Evolutionary conservation across 352 stramenopile species (phyloP).

Genomic region (Globisporangium recalcitrans): DNA sequence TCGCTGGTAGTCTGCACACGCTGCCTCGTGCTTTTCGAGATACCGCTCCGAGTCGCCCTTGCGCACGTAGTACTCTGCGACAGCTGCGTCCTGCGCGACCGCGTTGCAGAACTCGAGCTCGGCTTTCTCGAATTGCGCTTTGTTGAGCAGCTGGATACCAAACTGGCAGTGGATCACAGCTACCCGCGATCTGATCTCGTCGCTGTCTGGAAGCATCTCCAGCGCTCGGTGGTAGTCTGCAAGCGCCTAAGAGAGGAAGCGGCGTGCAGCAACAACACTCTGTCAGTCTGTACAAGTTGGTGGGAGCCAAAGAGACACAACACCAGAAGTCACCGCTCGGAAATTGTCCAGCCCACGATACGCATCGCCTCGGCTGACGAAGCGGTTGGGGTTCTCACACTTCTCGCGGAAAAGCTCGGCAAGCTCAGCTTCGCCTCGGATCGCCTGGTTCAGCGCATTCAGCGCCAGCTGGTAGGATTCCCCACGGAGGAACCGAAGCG

Average conservation of each 20-base stretch:
- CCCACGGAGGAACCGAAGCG: conserved; percentile 41
- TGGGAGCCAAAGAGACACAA: background rate
- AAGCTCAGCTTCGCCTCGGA: conserved; percentile 50
- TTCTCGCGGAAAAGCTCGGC: conserved; percentile 38
- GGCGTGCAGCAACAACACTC: too few relatives aligned
- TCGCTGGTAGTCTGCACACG: conserved; percentile 43
- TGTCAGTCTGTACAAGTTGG: too few relatives aligned
- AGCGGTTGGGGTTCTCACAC: conserved; percentile 46
- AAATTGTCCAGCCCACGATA: conserved; percentile 70
- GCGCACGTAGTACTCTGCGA: conserved; percentile 64
- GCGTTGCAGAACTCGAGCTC: conserved; percentile 66
- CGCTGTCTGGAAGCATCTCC: conserved; percentile 45
- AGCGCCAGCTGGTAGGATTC: conserved; percentile 67
- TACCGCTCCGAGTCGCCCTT: conserved; percentile 70
- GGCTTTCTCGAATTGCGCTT: conserved; percentile 61
- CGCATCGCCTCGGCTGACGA: conserved; percentile 65
- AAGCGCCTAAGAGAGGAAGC: conserved; percentile 46
- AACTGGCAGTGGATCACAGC: conserved; percentile 81
- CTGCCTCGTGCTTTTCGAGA: conserved; percentile 59
- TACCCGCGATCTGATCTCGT: conserved; percentile 53
- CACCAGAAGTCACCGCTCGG: conserved; percentile 39
- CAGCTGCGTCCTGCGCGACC: conserved; percentile 45
- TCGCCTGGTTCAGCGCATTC: conserved; percentile 79
- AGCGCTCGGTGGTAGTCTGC: conserved; percentile 75
- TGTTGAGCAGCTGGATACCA: conserved; percentile 74